These are phyloP conservation scores for Agapanthus africanus DNA, from an alignment of 106 monocot species.

Conservation along the genomic window DNA sequence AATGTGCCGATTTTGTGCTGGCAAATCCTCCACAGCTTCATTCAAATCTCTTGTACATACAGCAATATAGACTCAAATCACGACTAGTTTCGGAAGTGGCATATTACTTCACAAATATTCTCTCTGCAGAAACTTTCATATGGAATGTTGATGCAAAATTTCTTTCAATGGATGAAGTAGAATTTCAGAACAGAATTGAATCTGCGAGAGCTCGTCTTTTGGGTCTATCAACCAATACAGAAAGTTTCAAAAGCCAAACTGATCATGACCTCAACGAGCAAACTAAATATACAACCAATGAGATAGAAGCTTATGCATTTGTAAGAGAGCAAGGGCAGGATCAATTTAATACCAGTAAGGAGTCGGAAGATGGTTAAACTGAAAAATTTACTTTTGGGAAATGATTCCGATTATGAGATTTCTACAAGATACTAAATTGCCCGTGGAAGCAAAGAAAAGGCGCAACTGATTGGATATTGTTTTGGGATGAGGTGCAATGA, in stretches of 20 bases:
- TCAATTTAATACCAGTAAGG: conserved; percentile 3
- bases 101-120: conserved; percentile 91
- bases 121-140: conserved; percentile 83
- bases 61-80: conserved; percentile 69
- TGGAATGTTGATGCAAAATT: conserved; percentile 79
- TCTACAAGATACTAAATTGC: neutral
- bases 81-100: conserved; percentile 83
- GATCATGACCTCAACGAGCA: conserved; percentile 17
- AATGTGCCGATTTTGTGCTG: conserved; percentile 26
- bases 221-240: conserved; percentile 32
- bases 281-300: conserved; percentile 18
- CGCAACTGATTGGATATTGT: neutral
- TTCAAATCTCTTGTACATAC: conserved; percentile 87
- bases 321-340: conserved; percentile 12
- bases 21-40: conserved; percentile 89
- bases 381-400: neutral
- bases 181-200: conserved; percentile 78
- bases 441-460: neutral
- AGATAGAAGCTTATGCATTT: conserved; percentile 1
- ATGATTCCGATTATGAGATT: neutral
- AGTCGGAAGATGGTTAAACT: conserved; percentile 10
- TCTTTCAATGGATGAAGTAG: conserved; percentile 74
- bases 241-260: conserved; percentile 15
- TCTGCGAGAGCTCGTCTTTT: conserved; percentile 50
- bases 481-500: neutral